Evolutionary conservation across 768 basidiomycete species (phyloP).

Genomic region (Pholiota conissans): DNA sequence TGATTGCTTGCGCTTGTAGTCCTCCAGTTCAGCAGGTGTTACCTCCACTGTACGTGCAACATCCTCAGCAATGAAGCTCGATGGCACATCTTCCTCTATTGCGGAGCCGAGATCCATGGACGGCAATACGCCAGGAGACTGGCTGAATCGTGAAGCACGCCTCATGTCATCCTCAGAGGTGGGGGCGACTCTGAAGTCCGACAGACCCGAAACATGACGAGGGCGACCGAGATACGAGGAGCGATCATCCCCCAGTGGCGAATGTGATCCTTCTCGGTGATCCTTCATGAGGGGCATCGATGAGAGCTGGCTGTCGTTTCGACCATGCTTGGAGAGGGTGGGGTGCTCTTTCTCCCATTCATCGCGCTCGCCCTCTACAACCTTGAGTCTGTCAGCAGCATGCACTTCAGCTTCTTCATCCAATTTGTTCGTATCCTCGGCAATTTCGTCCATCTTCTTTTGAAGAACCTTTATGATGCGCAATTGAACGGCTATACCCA

Average conservation of each 20-base stretch:
- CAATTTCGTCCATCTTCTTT: constrained; percentile 76
- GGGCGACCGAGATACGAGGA: constrained; percentile 52
- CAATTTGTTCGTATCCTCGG: constrained; percentile 67
- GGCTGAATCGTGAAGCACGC: constrained; percentile 47
- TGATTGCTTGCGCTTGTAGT: constrained; percentile 66
- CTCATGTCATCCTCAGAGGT: constrained; percentile 62
- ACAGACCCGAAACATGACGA: constrained; percentile 66
- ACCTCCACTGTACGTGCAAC: constrained; percentile 14
- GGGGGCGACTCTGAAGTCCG: constrained; percentile 69
- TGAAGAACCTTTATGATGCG: constrained; percentile 81
- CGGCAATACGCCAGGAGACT: constrained; percentile 61
- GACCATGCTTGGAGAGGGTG: constrained; percentile 54
- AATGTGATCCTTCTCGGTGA: constrained; percentile 45
- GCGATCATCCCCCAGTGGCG: constrained; percentile 49
- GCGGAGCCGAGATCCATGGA: constrained; percentile 73
- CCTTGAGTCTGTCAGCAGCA: constrained; percentile 69
- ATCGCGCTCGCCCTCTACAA: constrained; percentile 65
- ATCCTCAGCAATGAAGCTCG: constrained; percentile 57
- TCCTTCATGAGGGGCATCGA: constrained; percentile 69
- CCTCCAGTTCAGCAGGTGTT: constrained; percentile 39
- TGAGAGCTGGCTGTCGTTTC: constrained; percentile 65
- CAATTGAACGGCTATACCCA: constrained; percentile 89
- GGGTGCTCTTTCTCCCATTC: constrained; percentile 91
- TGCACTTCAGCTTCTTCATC: constrained; percentile 77
- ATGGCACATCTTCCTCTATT: constrained; percentile 75